phyloP scores from a whole-genome alignment of 1,139 yeast genomes.

The Candida gigantensis region DNA sequence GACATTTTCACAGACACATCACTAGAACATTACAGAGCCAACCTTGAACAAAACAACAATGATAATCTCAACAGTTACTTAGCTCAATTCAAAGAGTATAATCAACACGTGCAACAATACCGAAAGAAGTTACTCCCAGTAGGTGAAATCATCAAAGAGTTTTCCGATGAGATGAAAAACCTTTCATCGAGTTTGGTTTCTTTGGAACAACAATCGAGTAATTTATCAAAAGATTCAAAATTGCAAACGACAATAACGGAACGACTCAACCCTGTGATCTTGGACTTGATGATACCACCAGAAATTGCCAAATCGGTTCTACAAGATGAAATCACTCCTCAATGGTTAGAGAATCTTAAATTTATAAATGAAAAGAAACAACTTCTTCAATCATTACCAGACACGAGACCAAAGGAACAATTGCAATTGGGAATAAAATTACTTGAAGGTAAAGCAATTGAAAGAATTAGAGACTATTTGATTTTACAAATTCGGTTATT shows the following conservation, averaged over 20 bases:
- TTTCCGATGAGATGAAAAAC: constrained; percentile 57
- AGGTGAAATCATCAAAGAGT: constrained; percentile 44
- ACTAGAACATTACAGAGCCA: constrained; percentile 13
- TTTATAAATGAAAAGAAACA: constrained; percentile 58
- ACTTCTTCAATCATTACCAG: constrained; percentile 37
- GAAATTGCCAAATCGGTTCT: constrained; percentile 51
- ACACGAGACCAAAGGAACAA: constrained; percentile 36
- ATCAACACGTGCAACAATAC: constrained; percentile 37
- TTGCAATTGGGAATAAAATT: constrained; percentile 40
- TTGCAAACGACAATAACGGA: constrained; percentile 57
- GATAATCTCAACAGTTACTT: constrained; percentile 9
- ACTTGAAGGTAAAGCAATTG: constrained; percentile 57
- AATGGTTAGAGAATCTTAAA: constrained; percentile 62
- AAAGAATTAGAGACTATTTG: constrained; percentile 71
- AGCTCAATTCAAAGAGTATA: constrained; percentile 31
- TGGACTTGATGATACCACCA: constrained; percentile 77
- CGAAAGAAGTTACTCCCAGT: constrained; percentile 39
- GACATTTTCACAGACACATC: constrained; percentile 3
- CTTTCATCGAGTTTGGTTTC: constrained; percentile 62
- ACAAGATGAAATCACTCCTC: constrained; percentile 40
- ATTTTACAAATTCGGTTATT: constrained; percentile 64
- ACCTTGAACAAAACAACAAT: constrained; percentile 7
- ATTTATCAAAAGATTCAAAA: constrained; percentile 38
- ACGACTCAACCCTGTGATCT: constrained; percentile 67
- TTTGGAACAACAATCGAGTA: constrained; percentile 53